Base-by-base conservation (phyloP, 768 basidiomycete species). In the Suillus discolor region DNA sequence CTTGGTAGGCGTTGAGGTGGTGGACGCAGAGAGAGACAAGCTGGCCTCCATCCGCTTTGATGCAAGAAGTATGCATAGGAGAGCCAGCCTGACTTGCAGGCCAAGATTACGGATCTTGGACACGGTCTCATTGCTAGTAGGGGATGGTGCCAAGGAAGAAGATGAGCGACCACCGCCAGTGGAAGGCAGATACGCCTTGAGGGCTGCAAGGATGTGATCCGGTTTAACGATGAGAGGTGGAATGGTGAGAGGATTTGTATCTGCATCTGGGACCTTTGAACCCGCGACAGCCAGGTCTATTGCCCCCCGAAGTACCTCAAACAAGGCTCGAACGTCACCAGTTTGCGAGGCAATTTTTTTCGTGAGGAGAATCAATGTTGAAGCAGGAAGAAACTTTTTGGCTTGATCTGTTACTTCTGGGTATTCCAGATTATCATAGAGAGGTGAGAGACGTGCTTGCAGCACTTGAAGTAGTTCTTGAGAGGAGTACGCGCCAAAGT, bases 261-360 rank as follows among this genome's bases (percentile, higher is more conserved):
- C 72, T 57, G 63, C 44, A 38, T 68, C 45, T 31, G 63, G 2
- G 1, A 63, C 62, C 16, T 70, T 69, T 16, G 72, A 67, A 55
- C 73, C 72, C 31, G 77, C 78, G n/a, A 84, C 78, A 0, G 89
- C 87, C 16, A 89, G 77, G 69, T 93, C 91, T 69, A 96, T 91
- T 9, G 93, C 91, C 13, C 89, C 86, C 38, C 93, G 85, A 12
- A 93, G 81, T 15, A 94, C 90, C 73, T 93, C 92, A 63, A 96
- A 90, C 2, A 94, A 79, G 31, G 85, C 87, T 47, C 94, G 83
- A 11, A 95, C 91, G 70, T 96, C 94, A 18, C 94, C 94, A 0
- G 94, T 93, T 65, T 89, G 81, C 2, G 90, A 84, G 5, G 94
- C 93, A 23, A 94, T 80, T 72, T 93, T 94, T 79, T 92, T 93